A percentile compares a stretch with the other conserved stretches of the same genome.
Evolutionary conservation across 139 green algal genomes (phyloP).

Genomic region (Parachlorella kessleri): DNA sequence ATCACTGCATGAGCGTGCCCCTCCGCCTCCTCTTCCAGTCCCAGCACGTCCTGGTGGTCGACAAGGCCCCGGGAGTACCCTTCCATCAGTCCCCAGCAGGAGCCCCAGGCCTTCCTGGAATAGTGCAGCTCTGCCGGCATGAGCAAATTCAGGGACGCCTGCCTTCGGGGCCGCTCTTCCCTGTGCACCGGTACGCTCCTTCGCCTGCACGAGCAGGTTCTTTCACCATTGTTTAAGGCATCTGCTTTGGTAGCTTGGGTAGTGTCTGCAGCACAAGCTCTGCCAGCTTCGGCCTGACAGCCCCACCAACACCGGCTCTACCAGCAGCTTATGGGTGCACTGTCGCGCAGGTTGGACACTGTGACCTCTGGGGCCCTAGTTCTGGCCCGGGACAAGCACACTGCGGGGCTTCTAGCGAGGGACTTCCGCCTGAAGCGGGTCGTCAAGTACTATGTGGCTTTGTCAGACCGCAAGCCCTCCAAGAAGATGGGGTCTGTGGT

Average conservation of each 20-base stretch:
- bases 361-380: slow-evolving; percentile 33
- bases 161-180: slow-evolving; percentile 8
- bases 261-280: too few relatives aligned
- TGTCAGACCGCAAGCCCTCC: slow-evolving; percentile 25
- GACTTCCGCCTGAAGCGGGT: slow-evolving; percentile 23
- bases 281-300: too few relatives aligned
- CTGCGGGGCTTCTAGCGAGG: slow-evolving; percentile 11
- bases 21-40: too few relatives aligned
- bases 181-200: slow-evolving; percentile 21
- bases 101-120: not conserved
- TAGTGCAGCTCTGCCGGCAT: slow-evolving; percentile 7
- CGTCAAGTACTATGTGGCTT: slow-evolving; percentile 45
- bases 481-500: slow-evolving; percentile 44
- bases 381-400: slow-evolving; percentile 22
- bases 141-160: slow-evolving; percentile 7
- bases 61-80: slow-evolving; percentile 24
- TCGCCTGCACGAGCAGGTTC: too few relatives aligned
- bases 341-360: slow-evolving; percentile 34
- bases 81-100: slow-evolving; percentile 11
- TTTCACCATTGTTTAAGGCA: too few relatives aligned
- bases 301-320: too few relatives aligned
- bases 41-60: slow-evolving; percentile 4
- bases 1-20: too few relatives aligned
- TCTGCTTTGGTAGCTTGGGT: too few relatives aligned
- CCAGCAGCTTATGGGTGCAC: too few relatives aligned